phyloP scores from a whole-genome alignment of 2,329 filamentous ascomycete species.

The Colletotrichum sp. region DNA sequence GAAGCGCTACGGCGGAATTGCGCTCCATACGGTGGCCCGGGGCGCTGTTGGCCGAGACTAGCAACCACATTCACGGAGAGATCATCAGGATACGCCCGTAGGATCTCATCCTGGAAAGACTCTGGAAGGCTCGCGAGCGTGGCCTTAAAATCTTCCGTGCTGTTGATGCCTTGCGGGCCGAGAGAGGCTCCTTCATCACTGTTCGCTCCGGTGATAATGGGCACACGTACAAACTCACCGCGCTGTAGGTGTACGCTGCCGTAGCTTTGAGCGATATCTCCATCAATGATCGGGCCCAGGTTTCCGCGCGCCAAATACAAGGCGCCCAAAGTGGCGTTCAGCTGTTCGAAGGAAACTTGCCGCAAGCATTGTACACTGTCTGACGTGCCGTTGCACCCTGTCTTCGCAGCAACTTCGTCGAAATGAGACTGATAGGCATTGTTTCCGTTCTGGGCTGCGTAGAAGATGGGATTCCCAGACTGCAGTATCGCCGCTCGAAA shows the following conservation, averaged over 20 bases:
- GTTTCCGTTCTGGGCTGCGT: background rate
- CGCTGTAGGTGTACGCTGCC: background rate
- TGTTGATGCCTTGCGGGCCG: background rate
- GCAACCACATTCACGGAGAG: background rate
- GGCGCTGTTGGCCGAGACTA: background rate
- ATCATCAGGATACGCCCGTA: background rate
- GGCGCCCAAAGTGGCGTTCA: background rate
- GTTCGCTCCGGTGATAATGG: background rate
- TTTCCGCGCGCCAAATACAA: background rate
- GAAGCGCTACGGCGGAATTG: background rate
- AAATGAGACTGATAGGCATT: background rate
- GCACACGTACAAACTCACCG: background rate
- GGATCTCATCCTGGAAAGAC: background rate
- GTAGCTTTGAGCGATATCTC: background rate
- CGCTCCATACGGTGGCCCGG: background rate
- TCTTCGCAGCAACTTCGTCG: background rate
- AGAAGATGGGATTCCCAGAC: background rate
- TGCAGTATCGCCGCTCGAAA: background rate
- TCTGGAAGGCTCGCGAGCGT: background rate
- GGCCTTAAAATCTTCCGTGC: background rate
- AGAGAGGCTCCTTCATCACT: background rate
- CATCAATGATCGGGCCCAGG: background rate
- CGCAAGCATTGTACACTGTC: background rate
- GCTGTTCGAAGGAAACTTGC: background rate
- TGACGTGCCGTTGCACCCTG: background rate